A percentile compares a stretch with the other conserved stretches of the same genome.
These are phyloP conservation scores for Cytospora schulzeri DNA, from an alignment of 2,329 filamentous ascomycete species.

Conservation along the genomic window DNA sequence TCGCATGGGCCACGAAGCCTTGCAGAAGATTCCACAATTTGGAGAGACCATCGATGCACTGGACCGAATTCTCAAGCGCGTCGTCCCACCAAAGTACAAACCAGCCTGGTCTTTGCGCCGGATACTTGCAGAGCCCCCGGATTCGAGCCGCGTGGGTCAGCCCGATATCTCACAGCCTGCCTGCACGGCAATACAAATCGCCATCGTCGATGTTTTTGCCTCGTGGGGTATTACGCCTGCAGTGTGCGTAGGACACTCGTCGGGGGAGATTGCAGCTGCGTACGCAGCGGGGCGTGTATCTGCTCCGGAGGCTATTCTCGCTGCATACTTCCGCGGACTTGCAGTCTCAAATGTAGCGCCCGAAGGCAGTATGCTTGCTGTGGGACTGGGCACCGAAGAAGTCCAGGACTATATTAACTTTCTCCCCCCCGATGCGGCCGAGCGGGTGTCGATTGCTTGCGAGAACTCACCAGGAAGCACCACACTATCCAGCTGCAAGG, in stretches of 20 bases:
- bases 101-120: not conserved
- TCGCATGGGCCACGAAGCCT: not conserved
- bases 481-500: slow-evolving; percentile 21
- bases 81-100: not conserved
- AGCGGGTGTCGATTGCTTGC: slow-evolving; percentile 15
- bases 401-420: not conserved
- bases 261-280: slow-evolving; percentile 39
- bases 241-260: slow-evolving; percentile 39
- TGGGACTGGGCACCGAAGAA: not conserved
- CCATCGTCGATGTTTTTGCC: slow-evolving; percentile 35
- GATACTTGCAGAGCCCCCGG: not conserved
- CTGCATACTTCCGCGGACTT: not conserved
- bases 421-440: not conserved
- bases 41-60: not conserved
- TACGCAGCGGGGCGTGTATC: slow-evolving; percentile 31
- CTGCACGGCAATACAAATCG: slow-evolving; percentile 36
- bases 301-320: not conserved
- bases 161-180: slow-evolving; percentile 33
- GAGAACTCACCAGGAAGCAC: slow-evolving; percentile 20
- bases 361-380: not conserved
- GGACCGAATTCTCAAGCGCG: not conserved
- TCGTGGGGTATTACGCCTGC: slow-evolving; percentile 31
- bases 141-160: not conserved
- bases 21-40: not conserved
- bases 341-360: not conserved